Evolutionary conservation across 2,329 filamentous ascomycete genomes (phyloP), one percentile per base, ranked within the genome.

Genomic region (Blastomyces parvus): DNA sequence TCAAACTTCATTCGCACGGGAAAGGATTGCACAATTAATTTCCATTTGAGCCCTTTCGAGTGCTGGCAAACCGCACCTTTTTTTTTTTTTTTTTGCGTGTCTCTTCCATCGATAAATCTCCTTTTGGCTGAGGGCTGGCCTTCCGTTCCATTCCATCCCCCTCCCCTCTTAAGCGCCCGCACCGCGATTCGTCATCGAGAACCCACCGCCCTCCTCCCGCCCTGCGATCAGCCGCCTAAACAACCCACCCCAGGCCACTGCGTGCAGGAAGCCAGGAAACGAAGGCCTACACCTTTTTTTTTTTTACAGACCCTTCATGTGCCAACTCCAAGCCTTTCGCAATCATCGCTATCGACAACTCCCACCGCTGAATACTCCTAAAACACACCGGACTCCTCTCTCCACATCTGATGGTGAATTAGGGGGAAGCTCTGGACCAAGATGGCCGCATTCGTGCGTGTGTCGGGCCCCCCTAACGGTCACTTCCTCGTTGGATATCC

Each of bases 401-500:
- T 55, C 61, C 33, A 60, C 66, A 58, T 50, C 60, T 53, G 50
- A 67, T 66, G 66, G 66, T 67, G 62, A 61, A 61, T 63, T 63
- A 62, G 61, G 65, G 42, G 61, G 42, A 56, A 61, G 50, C 42
- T 62, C 44, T 56, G 62, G 63, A 61, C 38, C 46, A 82, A 77
- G 71, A 86, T 87, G 81, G 84, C 88, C 77, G 89, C 89, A 75
- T 90, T 90, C 78, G 94, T 99, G 81, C 89, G 94, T 83, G 91
- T 99, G 79, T 96, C 91, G 69, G 94, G 94, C 74, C 92, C 92
- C 74, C 92, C 94, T 70, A 99, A 99, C 80, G 94, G 91, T 79
- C 94, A 90, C 79, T 97, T 96, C 75, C 83, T 97, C 68, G 91
- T 97, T 70, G 94, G 94, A 70, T 99, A 97, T 77, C 94, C 94